These are phyloP conservation scores for Tulasnella sp. DNA, from an alignment of 768 basidiomycete genomes.

Conservation along the genomic window DNA sequence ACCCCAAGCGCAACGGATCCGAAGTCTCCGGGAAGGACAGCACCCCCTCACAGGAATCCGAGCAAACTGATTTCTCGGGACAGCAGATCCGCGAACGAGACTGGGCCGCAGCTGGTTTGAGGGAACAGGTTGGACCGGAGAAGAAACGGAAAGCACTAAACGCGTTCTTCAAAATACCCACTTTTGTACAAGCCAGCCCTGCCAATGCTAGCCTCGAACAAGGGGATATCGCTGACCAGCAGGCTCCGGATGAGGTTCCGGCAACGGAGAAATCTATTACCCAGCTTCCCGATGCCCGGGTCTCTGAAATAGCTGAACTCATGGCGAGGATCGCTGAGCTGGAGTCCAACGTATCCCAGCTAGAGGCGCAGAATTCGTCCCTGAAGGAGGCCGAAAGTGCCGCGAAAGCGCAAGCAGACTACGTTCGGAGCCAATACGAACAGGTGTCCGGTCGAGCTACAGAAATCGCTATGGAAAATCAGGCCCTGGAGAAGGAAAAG, in stretches of 20 bases:
- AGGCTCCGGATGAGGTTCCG: background rate
- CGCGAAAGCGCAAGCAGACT: background rate
- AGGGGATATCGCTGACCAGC: background rate
- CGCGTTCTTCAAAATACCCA: background rate
- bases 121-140: background rate
- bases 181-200: background rate
- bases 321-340: background rate
- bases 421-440: background rate
- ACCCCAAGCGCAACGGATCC: background rate
- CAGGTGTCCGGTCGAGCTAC: background rate
- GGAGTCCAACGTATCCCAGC: background rate
- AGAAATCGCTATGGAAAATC: background rate
- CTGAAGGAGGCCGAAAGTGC: background rate
- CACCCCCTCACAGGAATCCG: background rate
- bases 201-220: background rate
- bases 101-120: background rate
- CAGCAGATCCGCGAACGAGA: background rate
- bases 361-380: background rate
- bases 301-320: background rate
- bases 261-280: background rate
- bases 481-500: background rate
- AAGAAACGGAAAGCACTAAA: background rate
- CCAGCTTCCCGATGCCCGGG: background rate
- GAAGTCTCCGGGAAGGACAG: background rate
- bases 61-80: constrained; percentile 10